These are phyloP conservation scores for Discostella stelligeroides DNA, from an alignment of 108 stramenopile species.

Conservation along the genomic window DNA sequence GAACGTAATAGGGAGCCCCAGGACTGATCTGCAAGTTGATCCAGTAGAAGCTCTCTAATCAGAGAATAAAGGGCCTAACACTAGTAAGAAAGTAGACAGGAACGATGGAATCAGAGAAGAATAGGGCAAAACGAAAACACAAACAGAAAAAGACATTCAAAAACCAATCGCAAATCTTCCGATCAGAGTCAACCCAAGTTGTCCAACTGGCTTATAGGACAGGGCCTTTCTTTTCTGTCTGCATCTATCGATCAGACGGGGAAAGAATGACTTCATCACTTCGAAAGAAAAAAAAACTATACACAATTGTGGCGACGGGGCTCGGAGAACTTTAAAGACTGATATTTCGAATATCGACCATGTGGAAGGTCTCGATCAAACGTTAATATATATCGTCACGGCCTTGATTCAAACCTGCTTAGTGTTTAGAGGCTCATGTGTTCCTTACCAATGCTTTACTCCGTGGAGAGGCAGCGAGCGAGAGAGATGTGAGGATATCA, in stretches of 20 bases:
- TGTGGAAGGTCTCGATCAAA: conserved; percentile 46
- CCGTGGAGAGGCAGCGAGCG: too few relatives aligned
- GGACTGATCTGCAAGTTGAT: too few relatives aligned
- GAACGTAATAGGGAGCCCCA: too few relatives aligned
- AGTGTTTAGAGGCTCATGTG: neutral
- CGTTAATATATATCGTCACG: conserved; percentile 39
- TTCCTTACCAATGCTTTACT: neutral
- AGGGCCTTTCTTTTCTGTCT: conserved; percentile 80
- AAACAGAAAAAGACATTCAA: too few relatives aligned
- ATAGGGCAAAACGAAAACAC: too few relatives aligned
- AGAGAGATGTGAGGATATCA: neutral
- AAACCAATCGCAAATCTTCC: conserved; percentile 13
- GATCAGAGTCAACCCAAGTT: conserved; percentile 90
- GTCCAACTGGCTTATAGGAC: conserved; percentile 91
- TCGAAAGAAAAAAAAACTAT: conserved; percentile 41
- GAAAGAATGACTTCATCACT: conserved; percentile 89
- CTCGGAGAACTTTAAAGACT: conserved; percentile 60
- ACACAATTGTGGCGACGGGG: conserved; percentile 6
- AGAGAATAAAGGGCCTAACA: too few relatives aligned
- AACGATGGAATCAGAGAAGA: neutral
- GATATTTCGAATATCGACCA: conserved; percentile 53
- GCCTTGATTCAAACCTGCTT: conserved; percentile 2
- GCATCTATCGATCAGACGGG: conserved; percentile 92
- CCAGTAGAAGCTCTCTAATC: too few relatives aligned
- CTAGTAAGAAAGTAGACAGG: too few relatives aligned